Evolutionary conservation across 148 eudicot genomes (phyloP).

Genomic region (Arctostaphylos glauca): DNA sequence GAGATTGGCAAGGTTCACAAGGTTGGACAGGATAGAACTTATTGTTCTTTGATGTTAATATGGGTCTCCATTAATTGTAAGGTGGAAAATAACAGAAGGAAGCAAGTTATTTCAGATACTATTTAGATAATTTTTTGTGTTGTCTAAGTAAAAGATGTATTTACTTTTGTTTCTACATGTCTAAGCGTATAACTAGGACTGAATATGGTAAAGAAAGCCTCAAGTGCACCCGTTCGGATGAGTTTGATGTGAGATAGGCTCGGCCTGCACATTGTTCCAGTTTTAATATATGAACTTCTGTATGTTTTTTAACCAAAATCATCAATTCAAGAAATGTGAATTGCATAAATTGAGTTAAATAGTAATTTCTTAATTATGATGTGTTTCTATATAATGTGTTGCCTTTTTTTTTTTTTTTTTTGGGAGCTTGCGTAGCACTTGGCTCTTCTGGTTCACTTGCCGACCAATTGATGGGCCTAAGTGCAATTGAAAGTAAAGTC

Average conservation of each 20-base stretch:
- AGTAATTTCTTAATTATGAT: background rate
- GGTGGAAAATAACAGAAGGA: background rate
- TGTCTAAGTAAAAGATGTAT: background rate
- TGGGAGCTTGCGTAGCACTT: background rate
- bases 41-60: background rate
- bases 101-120: background rate
- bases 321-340: background rate
- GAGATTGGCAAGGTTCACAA: background rate
- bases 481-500: background rate
- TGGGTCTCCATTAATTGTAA: background rate
- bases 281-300: background rate
- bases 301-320: background rate
- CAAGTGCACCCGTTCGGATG: background rate
- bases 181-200: background rate
- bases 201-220: background rate
- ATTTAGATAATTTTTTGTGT: background rate
- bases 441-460: background rate
- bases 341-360: background rate
- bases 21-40: background rate
- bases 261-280: background rate
- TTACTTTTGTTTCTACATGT: background rate
- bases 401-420: background rate
- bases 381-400: background rate
- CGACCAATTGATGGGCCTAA: background rate
- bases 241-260: slow-evolving; percentile 9